phyloP scores from a whole-genome alignment of 768 basidiomycete species.

The Suillus tomentosus region DNA sequence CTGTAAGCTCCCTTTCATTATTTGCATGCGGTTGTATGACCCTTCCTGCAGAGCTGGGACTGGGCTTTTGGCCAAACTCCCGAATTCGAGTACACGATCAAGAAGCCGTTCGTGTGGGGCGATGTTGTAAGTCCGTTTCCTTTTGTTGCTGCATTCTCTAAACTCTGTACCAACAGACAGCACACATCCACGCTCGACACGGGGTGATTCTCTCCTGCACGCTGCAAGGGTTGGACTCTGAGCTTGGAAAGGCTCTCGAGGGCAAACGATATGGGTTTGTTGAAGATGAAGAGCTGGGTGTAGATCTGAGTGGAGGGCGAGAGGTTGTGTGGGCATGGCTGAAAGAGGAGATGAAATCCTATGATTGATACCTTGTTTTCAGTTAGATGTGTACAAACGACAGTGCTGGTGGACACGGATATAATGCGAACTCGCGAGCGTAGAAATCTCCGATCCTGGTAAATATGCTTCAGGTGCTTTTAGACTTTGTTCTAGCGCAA shows the following conservation, averaged over 20 bases:
- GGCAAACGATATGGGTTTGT: conserved; percentile 44
- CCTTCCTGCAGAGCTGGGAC: conserved; percentile 73
- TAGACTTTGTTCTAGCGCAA: not conserved
- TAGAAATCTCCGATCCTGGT: not conserved
- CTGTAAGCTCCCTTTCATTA: conserved; percentile 42
- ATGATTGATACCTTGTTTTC: conserved; percentile 11
- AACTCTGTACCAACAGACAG: conserved; percentile 30
- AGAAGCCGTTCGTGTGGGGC: conserved; percentile 53
- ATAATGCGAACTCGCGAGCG: not conserved
- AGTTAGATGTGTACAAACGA: not conserved
- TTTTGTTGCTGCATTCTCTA: conserved; percentile 14
- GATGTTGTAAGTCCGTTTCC: conserved; percentile 38
- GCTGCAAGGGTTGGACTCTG: not conserved
- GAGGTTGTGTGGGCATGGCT: conserved; percentile 31
- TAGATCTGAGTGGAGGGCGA: not conserved
- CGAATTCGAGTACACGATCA: conserved; percentile 74
- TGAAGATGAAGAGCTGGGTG: conserved; percentile 24
- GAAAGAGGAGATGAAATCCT: conserved; percentile 22
- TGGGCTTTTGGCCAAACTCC: conserved; percentile 95
- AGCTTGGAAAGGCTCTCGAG: conserved; percentile 29
- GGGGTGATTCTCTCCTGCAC: conserved; percentile 60
- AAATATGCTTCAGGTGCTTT: not conserved
- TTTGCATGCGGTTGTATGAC: not conserved
- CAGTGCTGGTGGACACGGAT: not conserved
- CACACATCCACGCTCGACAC: conserved; percentile 61